These are phyloP conservation scores for Mycosphaerella arachidis DNA, from an alignment of 2,329 filamentous ascomycete species.

Conservation along the genomic window DNA sequence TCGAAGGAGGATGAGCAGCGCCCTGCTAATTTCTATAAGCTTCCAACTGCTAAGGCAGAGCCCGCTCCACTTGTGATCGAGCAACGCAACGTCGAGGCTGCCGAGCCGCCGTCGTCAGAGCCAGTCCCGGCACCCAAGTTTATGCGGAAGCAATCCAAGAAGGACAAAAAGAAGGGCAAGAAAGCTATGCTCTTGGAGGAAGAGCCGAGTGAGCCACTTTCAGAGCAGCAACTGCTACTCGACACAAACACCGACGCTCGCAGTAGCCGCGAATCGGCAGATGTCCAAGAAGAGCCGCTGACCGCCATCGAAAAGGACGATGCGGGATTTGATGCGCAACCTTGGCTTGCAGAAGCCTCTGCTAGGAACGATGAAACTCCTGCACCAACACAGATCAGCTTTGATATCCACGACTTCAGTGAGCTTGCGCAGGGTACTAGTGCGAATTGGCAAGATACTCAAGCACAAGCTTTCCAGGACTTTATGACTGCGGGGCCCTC, in stretches of 20 bases:
- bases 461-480: slow-evolving; percentile 17
- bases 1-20: slow-evolving; percentile 6
- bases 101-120: slow-evolving; percentile 6
- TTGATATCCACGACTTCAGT: slow-evolving; percentile 16
- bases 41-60: slow-evolving; percentile 13
- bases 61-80: slow-evolving; percentile 17
- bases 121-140: slow-evolving; percentile 12
- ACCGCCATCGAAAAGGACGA: neutral
- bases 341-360: neutral
- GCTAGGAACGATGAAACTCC: neutral
- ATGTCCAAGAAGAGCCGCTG: neutral
- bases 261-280: neutral
- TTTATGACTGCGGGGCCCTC: slow-evolving; percentile 11
- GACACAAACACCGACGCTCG: neutral
- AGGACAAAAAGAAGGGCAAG: slow-evolving; percentile 25
- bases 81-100: slow-evolving; percentile 12
- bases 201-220: slow-evolving; percentile 1
- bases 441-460: slow-evolving; percentile 16
- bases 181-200: slow-evolving; percentile 16
- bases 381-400: slow-evolving; percentile 5
- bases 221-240: neutral
- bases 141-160: slow-evolving; percentile 28
- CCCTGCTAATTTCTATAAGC: slow-evolving; percentile 11
- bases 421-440: slow-evolving; percentile 10
- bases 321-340: neutral